Base-by-base conservation (phyloP, 306 rosid species). In the Phaseolus lunatus region DNA sequence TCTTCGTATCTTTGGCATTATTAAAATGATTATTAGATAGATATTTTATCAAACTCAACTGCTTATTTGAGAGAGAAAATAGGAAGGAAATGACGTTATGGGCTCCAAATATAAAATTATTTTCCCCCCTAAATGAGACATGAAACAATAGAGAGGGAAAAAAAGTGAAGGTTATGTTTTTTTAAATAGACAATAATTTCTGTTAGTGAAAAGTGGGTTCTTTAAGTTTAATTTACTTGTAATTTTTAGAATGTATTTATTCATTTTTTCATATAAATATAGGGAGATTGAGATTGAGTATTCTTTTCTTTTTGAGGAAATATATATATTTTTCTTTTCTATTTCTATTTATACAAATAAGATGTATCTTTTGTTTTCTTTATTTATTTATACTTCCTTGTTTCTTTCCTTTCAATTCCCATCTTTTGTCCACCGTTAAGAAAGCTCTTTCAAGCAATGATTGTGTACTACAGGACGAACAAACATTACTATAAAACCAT, bases 361-460 rank as follows among this genome's bases (percentile, higher is more conserved):
- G 7, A 18, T 6, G 19, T n/a, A 47, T 4, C 7, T 47, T 45
- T 12, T 45, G 1, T 47, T 2, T 13, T 14, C 3, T 45, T 7
- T 53, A 3, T 9, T 19, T 20, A 7, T 10, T 22, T 22, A 20
- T 54, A 20, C 0, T 9, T 22, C 1, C 10, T n/a, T n/a, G n/a
- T 24, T 3, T 27, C 0, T 4, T 57, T 24, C 6, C 26, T 3
- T 7, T 7, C 5, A n/a, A 12, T 14, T 52, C 22, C 10, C 0
- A 19, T 50, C 2, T 53, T 20, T 53, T 8, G 22, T 56, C 8
- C n/a, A 56, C 8, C 11, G 26, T 56, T 20, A 0, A 18, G 27
- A 64, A 76, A 23, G 19, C 66, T 49, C 11, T 16, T 64, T 66
- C 45, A 7, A 26, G 79, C 29, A 59, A 75, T 75, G 41, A 61